Evolutionary conservation across 495 filamentous ascomycete species (phyloP).

Genomic region (Xylaria curta): DNA sequence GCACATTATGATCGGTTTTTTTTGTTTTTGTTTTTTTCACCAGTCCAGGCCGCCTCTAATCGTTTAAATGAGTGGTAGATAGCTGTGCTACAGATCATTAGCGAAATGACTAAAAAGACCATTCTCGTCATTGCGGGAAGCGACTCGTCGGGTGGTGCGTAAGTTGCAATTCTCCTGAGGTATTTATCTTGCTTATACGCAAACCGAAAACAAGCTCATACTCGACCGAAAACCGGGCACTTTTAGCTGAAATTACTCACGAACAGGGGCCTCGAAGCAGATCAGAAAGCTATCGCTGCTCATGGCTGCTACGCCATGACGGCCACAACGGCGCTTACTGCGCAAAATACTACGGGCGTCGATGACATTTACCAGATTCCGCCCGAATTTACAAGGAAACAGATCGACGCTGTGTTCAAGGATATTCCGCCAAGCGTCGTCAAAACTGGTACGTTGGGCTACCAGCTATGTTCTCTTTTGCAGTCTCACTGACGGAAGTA

Average conservation of each 20-base stretch:
- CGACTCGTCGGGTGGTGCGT: slow-evolving; percentile 89
- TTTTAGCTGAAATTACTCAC: background rate
- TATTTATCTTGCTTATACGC: slow-evolving; percentile 8
- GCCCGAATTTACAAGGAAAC: slow-evolving; percentile 76
- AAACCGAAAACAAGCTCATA: background rate
- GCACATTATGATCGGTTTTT: background rate
- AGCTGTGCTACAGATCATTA: background rate
- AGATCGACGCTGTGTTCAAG: slow-evolving; percentile 80
- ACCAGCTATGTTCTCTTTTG: background rate
- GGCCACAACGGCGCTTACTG: slow-evolving; percentile 92
- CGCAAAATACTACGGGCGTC: slow-evolving; percentile 90
- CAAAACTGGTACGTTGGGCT: slow-evolving; percentile 73
- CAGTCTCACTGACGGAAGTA: slow-evolving; percentile 39
- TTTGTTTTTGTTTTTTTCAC: too few relatives aligned
- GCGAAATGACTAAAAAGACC: slow-evolving; percentile 48
- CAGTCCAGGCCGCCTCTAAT: background rate
- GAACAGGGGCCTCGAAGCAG: slow-evolving; percentile 88
- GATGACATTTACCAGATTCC: slow-evolving; percentile 81
- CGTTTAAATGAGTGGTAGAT: background rate
- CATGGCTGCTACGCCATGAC: slow-evolving; percentile 96
- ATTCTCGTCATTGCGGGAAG: slow-evolving; percentile 86
- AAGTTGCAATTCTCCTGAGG: slow-evolving; percentile 46
- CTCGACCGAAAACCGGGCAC: background rate
- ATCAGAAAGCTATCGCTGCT: slow-evolving; percentile 91
- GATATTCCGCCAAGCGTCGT: slow-evolving; percentile 90